phyloP scores from a whole-genome alignment of 495 filamentous ascomycete species.

The Darksidea phi region DNA sequence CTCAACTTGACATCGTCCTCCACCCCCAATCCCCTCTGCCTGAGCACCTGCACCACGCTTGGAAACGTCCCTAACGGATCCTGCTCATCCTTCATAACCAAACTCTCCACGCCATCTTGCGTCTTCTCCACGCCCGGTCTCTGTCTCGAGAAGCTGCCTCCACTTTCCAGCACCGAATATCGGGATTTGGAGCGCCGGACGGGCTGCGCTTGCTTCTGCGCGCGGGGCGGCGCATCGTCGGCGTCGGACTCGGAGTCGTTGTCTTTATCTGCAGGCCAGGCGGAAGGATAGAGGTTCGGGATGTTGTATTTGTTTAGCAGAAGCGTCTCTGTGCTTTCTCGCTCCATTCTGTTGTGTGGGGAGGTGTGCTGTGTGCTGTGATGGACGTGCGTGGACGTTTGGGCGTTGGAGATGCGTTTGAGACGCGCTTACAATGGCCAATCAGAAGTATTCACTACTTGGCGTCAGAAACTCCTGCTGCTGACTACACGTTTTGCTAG shows the following conservation, averaged over 20 bases:
- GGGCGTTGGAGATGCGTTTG: slow-evolving; percentile 2
- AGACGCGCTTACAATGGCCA: background rate
- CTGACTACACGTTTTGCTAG: too few species aligned
- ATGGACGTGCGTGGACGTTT: background rate
- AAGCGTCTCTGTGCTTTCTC: slow-evolving; percentile 54
- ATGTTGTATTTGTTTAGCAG: slow-evolving; percentile 90
- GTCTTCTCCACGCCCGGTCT: slow-evolving; percentile 69
- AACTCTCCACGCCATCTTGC: slow-evolving; percentile 65
- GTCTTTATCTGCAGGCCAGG: slow-evolving; percentile 83
- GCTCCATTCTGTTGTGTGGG: slow-evolving; percentile 17
- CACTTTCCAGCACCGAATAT: slow-evolving; percentile 79
- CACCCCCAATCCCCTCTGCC: slow-evolving; percentile 71
- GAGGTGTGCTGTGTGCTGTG: background rate
- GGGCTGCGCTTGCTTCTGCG: slow-evolving; percentile 28
- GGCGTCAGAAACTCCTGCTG: background rate
- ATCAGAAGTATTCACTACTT: background rate
- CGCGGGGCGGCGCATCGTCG: slow-evolving; percentile 49
- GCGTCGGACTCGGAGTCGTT: slow-evolving; percentile 68
- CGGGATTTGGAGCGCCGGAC: slow-evolving; percentile 66
- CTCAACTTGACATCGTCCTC: slow-evolving; percentile 79
- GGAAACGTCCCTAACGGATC: slow-evolving; percentile 80
- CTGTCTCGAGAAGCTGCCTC: slow-evolving; percentile 63
- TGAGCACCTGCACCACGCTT: slow-evolving; percentile 79
- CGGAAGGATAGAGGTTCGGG: slow-evolving; percentile 70
- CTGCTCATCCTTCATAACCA: slow-evolving; percentile 83